A percentile compares a stretch with the other conserved stretches of the same genome.
Conservation (phyloP, 2,329 filamentous ascomycete species). For the Harringtonia aguacate region DNA sequence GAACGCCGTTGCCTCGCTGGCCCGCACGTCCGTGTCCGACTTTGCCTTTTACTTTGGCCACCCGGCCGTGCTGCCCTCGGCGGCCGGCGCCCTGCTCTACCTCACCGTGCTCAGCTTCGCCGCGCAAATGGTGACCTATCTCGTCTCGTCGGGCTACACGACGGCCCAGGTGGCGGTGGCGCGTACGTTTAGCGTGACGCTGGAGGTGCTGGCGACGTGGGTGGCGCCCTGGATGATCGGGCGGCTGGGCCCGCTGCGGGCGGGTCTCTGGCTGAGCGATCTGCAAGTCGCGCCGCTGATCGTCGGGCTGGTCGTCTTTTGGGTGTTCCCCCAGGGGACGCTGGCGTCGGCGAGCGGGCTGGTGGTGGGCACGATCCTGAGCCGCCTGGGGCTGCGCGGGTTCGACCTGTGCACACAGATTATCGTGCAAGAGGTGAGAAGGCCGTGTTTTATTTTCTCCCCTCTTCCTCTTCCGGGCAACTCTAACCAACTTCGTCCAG, state of each 20-base stretch:
- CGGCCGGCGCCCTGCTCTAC: constrained; percentile 49
- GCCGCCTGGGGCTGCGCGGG: constrained; percentile 49
- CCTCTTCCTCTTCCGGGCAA: neutral
- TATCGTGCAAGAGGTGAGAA: constrained; percentile 51
- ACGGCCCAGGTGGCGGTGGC: constrained; percentile 40
- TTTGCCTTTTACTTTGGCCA: constrained; percentile 42
- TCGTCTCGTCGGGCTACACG: constrained; percentile 42
- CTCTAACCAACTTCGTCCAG: no score
- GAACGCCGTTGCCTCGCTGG: constrained; percentile 15
- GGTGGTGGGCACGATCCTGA: constrained; percentile 39
- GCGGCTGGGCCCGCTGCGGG: constrained; percentile 46
- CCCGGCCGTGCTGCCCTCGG: constrained; percentile 47
- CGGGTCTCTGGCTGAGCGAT: constrained; percentile 59
- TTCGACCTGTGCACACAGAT: constrained; percentile 51
- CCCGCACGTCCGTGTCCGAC: no score
- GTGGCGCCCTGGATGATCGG: constrained; percentile 43
- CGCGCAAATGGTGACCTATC: constrained; percentile 55
- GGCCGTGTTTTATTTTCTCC: constrained; percentile 4
- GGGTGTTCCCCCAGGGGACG: constrained; percentile 25
- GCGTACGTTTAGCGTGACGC: constrained; percentile 38
- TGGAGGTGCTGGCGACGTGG: constrained; percentile 53
- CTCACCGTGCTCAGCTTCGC: constrained; percentile 49
- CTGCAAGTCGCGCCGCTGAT: constrained; percentile 53
- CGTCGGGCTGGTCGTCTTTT: constrained; percentile 27
- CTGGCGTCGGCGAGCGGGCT: constrained; percentile 32